These are phyloP conservation scores for Colletotrichum sublineola DNA, from an alignment of 2,329 filamentous ascomycete genomes.

Conservation along the genomic window DNA sequence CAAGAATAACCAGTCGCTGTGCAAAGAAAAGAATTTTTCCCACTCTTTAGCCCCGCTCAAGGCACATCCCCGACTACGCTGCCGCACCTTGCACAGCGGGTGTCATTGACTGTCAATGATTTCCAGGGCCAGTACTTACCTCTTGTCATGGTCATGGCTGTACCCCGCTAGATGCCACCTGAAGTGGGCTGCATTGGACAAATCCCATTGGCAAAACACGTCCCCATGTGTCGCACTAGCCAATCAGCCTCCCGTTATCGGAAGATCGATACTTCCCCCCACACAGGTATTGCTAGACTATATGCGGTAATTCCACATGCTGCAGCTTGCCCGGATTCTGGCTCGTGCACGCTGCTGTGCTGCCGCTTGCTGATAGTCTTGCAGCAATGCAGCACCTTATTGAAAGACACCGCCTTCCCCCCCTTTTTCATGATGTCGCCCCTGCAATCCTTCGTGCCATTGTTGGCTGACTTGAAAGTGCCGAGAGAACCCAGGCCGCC, in stretches of 20 bases:
- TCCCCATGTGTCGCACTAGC: constrained; percentile 6
- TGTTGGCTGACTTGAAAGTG: constrained; percentile 13
- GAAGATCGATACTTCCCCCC: constrained; percentile 38
- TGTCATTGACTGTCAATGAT: constrained; percentile 35
- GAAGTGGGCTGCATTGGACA: constrained; percentile 21
- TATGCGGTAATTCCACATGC: constrained; percentile 36
- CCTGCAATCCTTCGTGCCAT: constrained; percentile 8
- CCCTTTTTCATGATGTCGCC: not conserved
- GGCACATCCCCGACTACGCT: constrained; percentile 30
- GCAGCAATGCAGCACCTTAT: constrained; percentile 10
- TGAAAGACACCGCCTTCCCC: constrained; percentile 38
- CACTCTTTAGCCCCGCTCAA: constrained; percentile 40
- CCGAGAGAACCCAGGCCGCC: constrained; percentile 15
- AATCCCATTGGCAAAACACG: constrained; percentile 4
- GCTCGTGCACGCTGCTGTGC: constrained; percentile 24
- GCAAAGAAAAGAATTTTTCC: constrained; percentile 39
- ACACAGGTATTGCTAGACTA: constrained; percentile 8
- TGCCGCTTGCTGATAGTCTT: constrained; percentile 20
- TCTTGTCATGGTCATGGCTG: constrained; percentile 18
- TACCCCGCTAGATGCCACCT: constrained; percentile 41
- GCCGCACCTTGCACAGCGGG: constrained; percentile 10
- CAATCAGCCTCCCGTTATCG: constrained; percentile 40
- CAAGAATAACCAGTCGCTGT: constrained; percentile 30
- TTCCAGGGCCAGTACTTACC: constrained; percentile 29
- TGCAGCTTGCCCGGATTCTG: constrained; percentile 38